Evolutionary conservation across 306 rosid genomes (phyloP), one percentile per base, ranked within the genome.

Genomic region (Glycine soja): DNA sequence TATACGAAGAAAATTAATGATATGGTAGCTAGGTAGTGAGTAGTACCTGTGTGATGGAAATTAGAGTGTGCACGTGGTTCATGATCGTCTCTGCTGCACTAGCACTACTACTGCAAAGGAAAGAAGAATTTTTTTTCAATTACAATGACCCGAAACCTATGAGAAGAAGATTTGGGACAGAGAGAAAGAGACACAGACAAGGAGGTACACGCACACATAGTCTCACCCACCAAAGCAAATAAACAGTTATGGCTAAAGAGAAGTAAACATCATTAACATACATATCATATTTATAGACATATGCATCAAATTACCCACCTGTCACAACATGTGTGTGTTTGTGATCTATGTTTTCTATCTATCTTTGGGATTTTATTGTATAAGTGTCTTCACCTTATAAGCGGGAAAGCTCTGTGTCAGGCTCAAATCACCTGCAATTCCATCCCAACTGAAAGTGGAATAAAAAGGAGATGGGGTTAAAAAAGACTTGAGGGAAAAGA

Each of bases 61-160:
- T 84, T 90, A 56, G 90, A 86, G 88, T 75, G 77, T 82, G 84
- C 99, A 93, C 98, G 94, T 95, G 99, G 80, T 92, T 83, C 86
- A 83, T 89, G 85, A 84, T 89, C 88, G 74, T 81, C 30, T 72
- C 86, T 69, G 84, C 72, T 74, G 88, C 83, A 62, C 45, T 32
- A 76, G 88, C 83, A 62, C 16, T 32, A 34, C 70, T 40, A 4
- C 73, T 16, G 81, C 86, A 81, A 87, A 73, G 66, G 83, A 87
- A 82, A 80, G 72, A 42, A 75, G 46, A 74, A 80, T 36, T 79
- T 85, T 82, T 36, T 79, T 85, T 82, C 75, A 82, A 76, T 58
- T 59, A 80, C 78, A 82, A 85, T 78, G 86, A 88, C 85, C 63
- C 45, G 62, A 83, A 90, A 84, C 84, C 89, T 86, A 87, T 83